Evolutionary conservation across 148 eudicot genomes (phyloP), one percentile per base, ranked within the genome.

Genomic region (Spergularia bocconei): DNA sequence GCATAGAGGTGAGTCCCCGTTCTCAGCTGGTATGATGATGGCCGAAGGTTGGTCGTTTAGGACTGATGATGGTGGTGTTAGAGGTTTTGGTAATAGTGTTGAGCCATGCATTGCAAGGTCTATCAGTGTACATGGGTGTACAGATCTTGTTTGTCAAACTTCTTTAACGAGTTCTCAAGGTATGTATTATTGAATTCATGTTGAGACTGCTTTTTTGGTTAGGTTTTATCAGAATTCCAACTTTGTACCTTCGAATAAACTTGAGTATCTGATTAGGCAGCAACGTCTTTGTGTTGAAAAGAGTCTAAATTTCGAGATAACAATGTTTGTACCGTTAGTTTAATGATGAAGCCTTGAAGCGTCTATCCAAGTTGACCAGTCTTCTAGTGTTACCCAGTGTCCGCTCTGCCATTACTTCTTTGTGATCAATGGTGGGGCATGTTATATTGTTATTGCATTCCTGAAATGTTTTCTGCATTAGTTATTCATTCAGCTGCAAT

Each of bases 41-140:
- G 86, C 78, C 15, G 93, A 93, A 75, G 81, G 79, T 66, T 84
- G 87, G 71, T 81, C 93, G 5, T 75, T 81, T 75, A 70, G 75
- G 60, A 82, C 52, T 55, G 75, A 73, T 52, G 78, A 66, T 60
- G 87, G 72, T 41, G 80, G 74, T 71, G 38, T 78, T 50, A 84
- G 81, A 64, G 73, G 66, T 36, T 84, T 81, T 66, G 67, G 80
- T 47, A 69, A 71, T n/a, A 75, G 63, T 13, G 68, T 58, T 11
- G 91, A 89, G 73, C 93, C 94, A 58, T 89, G 82, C 79, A 92
- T 95, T 81, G 94, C 87, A 23, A 87, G 97, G 74, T 95, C 96
- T 47, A 80, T 84, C 59, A 95, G 96, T 71, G 85, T 95, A 23
- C 97, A 92, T 79, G 97, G 97, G 69, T 90, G 92, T 79, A 86